Evolutionary conservation across 345 rosid species (phyloP), one percentile per base, ranked within the genome.

Genomic region (Hibiscus trionum): DNA sequence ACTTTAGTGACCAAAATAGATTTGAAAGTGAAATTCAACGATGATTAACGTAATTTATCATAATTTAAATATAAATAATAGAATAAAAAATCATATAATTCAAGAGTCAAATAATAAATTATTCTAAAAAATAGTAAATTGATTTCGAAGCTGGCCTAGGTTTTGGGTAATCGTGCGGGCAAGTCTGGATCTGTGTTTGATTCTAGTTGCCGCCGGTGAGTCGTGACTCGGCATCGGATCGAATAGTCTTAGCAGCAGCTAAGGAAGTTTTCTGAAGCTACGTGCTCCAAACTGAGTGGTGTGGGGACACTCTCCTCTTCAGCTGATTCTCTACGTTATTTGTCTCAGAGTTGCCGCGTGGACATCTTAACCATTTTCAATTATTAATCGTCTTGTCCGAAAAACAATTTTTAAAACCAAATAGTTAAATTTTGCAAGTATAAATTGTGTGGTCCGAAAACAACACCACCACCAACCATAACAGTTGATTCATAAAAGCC

Each of bases 401-500:
- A 12, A 12, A 11, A 11, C n/a, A 4, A 14, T 14, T 12, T 12
- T 49, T 49, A 14, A 11, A 12, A 49, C 1, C n/a, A 47, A 11
- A 47, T 11, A 9, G 50, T 47, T 47, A 2, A 47, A 11, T 50
- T 21, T 9, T 56, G 14, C 61, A 21, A 21, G 61, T 56, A 56
- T 56, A 56, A 56, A 56, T 56, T 21, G 61, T 10, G 61, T 55
- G 59, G 59, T 19, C 4, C 11, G 44, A 24, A 44, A 10, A 11
- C 14, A 42, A 0, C 24, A 21, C 24, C 24, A 21, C 0, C 24
- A 21, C 24, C 24, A 21, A 42, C 3, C 11, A 11, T 14, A 44
- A 44, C 47, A 11, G 14, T 44, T 44, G 47, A 10, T 44, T 44
- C 72, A 16, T n/a, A 56, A 63, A 60, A 74, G 61, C 69, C 76